A percentile compares a stretch with the other conserved stretches of the same genome.
These are phyloP conservation scores for Peribolospora baueri DNA, from an alignment of 768 basidiomycete genomes.

Conservation along the genomic window DNA sequence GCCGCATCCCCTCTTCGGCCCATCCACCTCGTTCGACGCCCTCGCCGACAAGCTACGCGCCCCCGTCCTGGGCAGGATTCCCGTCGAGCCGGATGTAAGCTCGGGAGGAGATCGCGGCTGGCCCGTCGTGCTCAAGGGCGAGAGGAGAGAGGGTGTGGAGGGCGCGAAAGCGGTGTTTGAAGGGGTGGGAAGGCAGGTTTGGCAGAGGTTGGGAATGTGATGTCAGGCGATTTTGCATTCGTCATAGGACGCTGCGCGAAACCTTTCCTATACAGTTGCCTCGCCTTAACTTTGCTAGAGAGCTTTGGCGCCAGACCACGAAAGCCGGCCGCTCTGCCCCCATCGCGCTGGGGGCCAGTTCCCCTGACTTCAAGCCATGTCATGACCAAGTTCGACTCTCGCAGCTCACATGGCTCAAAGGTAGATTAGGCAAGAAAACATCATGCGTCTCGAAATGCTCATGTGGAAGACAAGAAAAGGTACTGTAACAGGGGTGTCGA, in stretches of 20 bases:
- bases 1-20: conserved; percentile 44
- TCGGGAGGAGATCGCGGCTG: conserved; percentile 41
- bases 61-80: conserved; percentile 51
- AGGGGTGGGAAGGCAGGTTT: conserved; percentile 12
- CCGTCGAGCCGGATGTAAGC: conserved; percentile 53
- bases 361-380: too few species aligned
- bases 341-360: too few species aligned
- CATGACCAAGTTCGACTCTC: too few species aligned
- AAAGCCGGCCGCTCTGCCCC: too few species aligned
- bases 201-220: conserved; percentile 10
- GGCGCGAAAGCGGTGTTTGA: conserved; percentile 15
- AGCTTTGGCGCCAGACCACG: too few species aligned
- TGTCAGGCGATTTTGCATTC: not conserved
- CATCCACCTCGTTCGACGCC: conserved; percentile 38
- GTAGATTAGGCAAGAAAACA: too few species aligned
- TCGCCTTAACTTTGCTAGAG: too few species aligned
- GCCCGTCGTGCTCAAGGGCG: conserved; percentile 17
- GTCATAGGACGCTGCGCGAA: not conserved
- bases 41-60: conserved; percentile 32
- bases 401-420: too few species aligned
- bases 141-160: conserved; percentile 10
- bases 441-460: too few species aligned
- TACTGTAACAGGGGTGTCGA: too few species aligned
- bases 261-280: too few species aligned
- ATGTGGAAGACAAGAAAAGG: too few species aligned